phyloP scores from a whole-genome alignment of 2,329 filamentous ascomycete genomes.

The Neonectria sp. region DNA sequence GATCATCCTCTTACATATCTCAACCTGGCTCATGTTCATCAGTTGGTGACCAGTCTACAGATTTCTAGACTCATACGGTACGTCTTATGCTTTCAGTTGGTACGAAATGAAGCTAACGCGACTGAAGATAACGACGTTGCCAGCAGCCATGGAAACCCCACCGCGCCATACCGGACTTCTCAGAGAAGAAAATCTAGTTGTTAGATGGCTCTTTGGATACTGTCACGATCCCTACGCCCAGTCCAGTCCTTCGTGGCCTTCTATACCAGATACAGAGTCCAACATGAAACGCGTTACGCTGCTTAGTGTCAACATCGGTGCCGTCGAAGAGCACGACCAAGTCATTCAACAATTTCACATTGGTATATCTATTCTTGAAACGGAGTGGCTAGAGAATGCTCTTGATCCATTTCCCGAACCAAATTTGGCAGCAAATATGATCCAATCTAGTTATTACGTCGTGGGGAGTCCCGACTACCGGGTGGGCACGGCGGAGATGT shows the following conservation, averaged over 20 bases:
- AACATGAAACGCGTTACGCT: slow-evolving; percentile 29
- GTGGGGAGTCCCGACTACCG: slow-evolving; percentile 11
- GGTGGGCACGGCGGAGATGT: slow-evolving; percentile 1
- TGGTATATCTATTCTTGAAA: slow-evolving; percentile 26
- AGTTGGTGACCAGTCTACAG: no score
- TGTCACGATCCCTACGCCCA: neutral
- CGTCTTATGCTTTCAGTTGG: no score
- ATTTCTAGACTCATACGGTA: no score
- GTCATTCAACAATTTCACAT: slow-evolving; percentile 29
- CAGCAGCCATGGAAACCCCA: neutral
- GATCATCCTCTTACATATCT: no score
- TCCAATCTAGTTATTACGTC: slow-evolving; percentile 23
- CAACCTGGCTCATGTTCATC: no score
- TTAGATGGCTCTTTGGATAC: slow-evolving; percentile 34
- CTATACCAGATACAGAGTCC: neutral
- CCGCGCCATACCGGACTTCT: slow-evolving; percentile 34
- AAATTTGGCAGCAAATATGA: slow-evolving; percentile 10
- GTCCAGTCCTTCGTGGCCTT: slow-evolving; percentile 11
- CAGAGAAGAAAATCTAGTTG: slow-evolving; percentile 33
- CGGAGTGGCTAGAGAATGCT: slow-evolving; percentile 24
- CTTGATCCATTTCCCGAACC: neutral
- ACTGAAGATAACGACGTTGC: neutral
- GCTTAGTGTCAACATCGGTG: slow-evolving; percentile 35
- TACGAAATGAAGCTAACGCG: neutral
- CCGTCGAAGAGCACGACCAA: slow-evolving; percentile 19